Conservation (phyloP, 192 early-diverging fungal species). For the Cladochytrium replicatum region DNA sequence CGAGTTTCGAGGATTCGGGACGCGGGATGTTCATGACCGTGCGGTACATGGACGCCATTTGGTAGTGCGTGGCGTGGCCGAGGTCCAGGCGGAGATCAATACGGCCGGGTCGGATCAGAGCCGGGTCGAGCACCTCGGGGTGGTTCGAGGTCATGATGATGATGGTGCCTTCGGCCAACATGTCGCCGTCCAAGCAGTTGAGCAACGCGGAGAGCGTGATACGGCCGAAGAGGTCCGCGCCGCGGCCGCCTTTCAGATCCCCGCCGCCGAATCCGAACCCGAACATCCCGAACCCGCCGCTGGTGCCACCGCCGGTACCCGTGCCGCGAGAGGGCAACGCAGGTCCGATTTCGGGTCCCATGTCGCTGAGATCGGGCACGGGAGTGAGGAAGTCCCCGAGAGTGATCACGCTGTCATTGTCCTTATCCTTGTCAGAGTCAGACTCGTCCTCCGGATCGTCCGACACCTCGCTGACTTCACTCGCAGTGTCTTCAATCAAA, state of each 20-base stretch:
- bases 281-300: slow-evolving; percentile 4
- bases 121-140: slow-evolving; percentile 49
- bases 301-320: slow-evolving; percentile 13
- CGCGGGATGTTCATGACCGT: slow-evolving; percentile 25
- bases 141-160: slow-evolving; percentile 62
- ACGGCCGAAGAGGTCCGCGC: no score
- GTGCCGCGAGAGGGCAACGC: neutral
- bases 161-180: slow-evolving; percentile 39
- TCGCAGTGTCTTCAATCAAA: no score
- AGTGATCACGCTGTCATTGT: slow-evolving; percentile 6
- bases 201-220: slow-evolving; percentile 41
- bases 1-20: no score
- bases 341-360: slow-evolving; percentile 15
- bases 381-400: slow-evolving; percentile 1
- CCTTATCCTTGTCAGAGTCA: neutral
- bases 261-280: neutral
- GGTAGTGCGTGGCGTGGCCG: slow-evolving; percentile 51
- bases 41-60: slow-evolving; percentile 41
- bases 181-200: slow-evolving; percentile 52
- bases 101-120: slow-evolving; percentile 49
- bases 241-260: no score
- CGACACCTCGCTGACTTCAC: neutral
- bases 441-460: slow-evolving; percentile 5
- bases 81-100: slow-evolving; percentile 55
- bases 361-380: slow-evolving; percentile 2